Conservation (phyloP, 1,139 yeast species). For the Suhomyces atakaporum region DNA sequence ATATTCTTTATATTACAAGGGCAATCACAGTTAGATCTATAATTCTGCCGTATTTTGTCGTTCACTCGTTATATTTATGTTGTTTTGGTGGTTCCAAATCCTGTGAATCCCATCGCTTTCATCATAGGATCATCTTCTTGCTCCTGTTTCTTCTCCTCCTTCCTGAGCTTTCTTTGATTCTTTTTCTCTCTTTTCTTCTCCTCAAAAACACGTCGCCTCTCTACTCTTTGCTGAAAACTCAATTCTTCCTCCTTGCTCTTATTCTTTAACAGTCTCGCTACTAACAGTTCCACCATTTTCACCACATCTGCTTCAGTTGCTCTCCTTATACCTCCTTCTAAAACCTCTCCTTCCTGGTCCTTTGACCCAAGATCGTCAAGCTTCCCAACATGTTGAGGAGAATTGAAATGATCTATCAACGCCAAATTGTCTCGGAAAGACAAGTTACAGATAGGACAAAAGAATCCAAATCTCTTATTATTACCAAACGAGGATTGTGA, state of each 20-base stretch:
- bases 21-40: no score
- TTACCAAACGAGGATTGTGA: conserved; percentile 23
- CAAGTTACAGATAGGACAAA: conserved; percentile 76
- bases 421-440: conserved; percentile 82
- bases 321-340: conserved; percentile 36
- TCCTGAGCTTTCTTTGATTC: conserved; percentile 18
- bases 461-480: conserved; percentile 76
- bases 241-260: conserved; percentile 11
- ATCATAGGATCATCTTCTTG: conserved; percentile 30
- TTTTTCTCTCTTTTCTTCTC: conserved; percentile 33
- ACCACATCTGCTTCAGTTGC: conserved; percentile 36
- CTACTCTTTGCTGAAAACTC: conserved; percentile 46
- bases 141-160: conserved; percentile 3
- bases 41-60: no score
- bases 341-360: conserved; percentile 32
- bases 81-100: conserved; percentile 45
- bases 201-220: conserved; percentile 43
- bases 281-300: conserved; percentile 35
- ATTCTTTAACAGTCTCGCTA: conserved; percentile 26
- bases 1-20: no score
- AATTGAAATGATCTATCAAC: conserved; percentile 79
- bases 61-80: no score
- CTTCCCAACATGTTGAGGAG: conserved; percentile 55
- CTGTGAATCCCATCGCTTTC: conserved; percentile 60
- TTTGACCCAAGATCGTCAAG: conserved; percentile 18